A percentile compares a stretch with the other conserved stretches of the same genome.
Conservation (phyloP, 2,329 filamentous ascomycete species). For the Chrysosporium keratinophilum region DNA sequence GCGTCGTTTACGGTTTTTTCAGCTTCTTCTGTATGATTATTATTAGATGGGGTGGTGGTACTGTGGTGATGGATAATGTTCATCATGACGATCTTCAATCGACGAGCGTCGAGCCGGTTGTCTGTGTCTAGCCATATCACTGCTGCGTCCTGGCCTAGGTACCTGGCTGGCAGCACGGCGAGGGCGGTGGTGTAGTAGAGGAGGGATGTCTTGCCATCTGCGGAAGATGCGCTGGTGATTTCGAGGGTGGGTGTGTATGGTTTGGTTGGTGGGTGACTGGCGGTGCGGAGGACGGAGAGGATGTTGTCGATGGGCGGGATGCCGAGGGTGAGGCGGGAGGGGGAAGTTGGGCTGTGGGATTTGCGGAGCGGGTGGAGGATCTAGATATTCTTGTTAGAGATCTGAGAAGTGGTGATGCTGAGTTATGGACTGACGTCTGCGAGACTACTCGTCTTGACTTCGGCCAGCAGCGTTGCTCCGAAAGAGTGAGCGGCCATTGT, state of each 20-base stretch:
- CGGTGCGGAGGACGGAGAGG: background rate
- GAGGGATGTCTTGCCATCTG: constrained; percentile 49
- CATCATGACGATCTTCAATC: constrained; percentile 32
- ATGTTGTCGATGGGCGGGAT: constrained; percentile 8
- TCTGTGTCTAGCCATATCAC: constrained; percentile 50
- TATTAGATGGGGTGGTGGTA: background rate
- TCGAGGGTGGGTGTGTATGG: constrained; percentile 32
- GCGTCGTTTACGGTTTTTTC: constrained; percentile 17
- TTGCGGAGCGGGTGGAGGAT: constrained; percentile 2
- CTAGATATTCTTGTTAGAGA: background rate
- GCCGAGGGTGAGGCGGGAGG: background rate
- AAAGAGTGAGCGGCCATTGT: constrained; percentile 23
- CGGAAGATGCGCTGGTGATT: constrained; percentile 42
- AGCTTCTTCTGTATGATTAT: constrained; percentile 14
- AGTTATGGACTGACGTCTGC: constrained; percentile 39
- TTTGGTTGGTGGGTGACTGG: background rate
- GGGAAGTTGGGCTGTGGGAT: background rate
- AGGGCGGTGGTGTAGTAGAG: constrained; percentile 47
- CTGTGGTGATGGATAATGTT: constrained; percentile 19
- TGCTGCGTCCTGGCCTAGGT: constrained; percentile 37
- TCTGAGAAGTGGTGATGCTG: background rate
- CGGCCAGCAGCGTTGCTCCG: constrained; percentile 44
- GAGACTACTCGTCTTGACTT: constrained; percentile 41
- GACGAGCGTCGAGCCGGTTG: constrained; percentile 42
- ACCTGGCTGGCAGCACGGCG: constrained; percentile 40